Evolutionary conservation across 129 eudicot genomes (phyloP).

Genomic region (Chrysanthemum makinoi): DNA sequence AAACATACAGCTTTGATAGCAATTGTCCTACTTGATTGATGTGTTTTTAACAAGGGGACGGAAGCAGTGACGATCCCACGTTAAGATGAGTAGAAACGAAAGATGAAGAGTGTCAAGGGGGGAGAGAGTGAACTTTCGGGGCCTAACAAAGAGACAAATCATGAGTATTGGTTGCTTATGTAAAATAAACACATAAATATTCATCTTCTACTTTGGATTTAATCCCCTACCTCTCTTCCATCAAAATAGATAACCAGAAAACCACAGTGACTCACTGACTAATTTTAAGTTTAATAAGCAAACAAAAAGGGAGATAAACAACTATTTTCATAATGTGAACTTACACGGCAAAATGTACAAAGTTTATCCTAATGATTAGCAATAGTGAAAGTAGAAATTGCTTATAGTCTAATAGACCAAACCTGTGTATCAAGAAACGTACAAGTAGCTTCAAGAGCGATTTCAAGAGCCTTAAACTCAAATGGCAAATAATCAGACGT

Average conservation of each 20-base stretch:
- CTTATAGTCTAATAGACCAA: neutral
- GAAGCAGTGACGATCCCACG: neutral
- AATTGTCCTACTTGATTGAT: neutral
- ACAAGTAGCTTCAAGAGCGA: slow-evolving; percentile 94
- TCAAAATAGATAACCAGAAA: neutral
- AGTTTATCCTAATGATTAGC: neutral
- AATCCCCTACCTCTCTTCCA: neutral
- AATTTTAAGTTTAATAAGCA: neutral
- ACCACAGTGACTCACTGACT: neutral
- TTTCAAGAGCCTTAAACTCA: slow-evolving; percentile 92
- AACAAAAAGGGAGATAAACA: neutral
- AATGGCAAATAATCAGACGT: slow-evolving; percentile 91
- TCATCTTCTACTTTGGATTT: neutral
- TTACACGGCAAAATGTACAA: neutral
- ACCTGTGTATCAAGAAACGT: slow-evolving; percentile 96
- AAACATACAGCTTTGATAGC: neutral
- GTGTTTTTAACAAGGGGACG: neutral
- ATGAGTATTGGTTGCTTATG: neutral
- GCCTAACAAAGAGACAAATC: neutral
- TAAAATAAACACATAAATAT: neutral
- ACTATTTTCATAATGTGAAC: neutral
- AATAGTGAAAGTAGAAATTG: neutral
- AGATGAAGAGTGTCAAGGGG: neutral
- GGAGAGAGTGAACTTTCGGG: neutral
- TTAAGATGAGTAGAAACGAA: neutral